Evolutionary conservation across 441 rosid species (phyloP).

Genomic region (Erodium texanum): DNA sequence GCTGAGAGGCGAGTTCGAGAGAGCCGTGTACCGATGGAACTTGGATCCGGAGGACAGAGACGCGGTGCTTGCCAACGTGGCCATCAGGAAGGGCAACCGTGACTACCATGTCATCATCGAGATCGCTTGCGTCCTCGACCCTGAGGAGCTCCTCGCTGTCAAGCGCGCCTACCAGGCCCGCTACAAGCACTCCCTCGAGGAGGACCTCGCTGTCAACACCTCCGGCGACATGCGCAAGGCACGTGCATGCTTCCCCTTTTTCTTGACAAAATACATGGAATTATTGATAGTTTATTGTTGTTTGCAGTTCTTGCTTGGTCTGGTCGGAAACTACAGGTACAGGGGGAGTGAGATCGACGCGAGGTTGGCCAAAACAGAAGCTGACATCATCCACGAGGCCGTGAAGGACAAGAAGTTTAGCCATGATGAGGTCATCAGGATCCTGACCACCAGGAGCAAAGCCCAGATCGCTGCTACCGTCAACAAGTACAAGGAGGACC

Average conservation of each 20-base stretch:
- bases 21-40: not conserved
- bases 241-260: no score
- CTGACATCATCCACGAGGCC: slow-evolving; percentile 1
- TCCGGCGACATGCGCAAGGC: not conserved
- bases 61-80: not conserved
- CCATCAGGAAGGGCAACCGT: not conserved
- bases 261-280: no score
- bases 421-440: not conserved
- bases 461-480: not conserved
- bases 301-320: not conserved
- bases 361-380: not conserved
- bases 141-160: slow-evolving; percentile 22
- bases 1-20: slow-evolving; percentile 63
- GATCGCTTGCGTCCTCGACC: not conserved
- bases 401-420: not conserved
- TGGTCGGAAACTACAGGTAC: not conserved
- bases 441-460: not conserved
- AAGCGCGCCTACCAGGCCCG: slow-evolving; percentile 51
- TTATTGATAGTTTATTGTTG: no score
- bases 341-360: not conserved
- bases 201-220: slow-evolving; percentile 53
- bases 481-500: not conserved
- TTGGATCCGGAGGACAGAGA: slow-evolving; percentile 23
- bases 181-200: slow-evolving; percentile 60
- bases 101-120: not conserved